These are phyloP conservation scores for Eruca vesicaria DNA, from an alignment of 441 rosid genomes.

Conservation along the genomic window DNA sequence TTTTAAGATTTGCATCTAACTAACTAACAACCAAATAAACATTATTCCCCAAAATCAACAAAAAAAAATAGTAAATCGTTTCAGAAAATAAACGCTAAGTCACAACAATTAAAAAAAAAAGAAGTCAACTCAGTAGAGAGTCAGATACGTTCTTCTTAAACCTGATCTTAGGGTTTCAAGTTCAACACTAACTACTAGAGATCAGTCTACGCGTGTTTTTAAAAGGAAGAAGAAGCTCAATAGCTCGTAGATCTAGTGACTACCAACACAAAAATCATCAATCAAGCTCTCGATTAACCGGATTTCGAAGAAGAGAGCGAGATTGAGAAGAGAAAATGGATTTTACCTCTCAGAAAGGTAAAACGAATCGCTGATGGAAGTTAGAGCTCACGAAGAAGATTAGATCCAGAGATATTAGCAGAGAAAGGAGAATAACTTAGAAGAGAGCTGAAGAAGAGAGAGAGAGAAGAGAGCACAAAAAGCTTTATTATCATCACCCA, in stretches of 20 bases:
- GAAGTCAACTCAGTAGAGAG: constrained; percentile 23
- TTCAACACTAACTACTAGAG: neutral
- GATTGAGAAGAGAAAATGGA: constrained; percentile 15
- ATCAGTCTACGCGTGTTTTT: neutral
- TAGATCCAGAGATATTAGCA: neutral
- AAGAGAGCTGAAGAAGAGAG: constrained; percentile 14
- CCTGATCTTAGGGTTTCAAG: constrained; percentile 25
- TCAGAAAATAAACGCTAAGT: neutral
- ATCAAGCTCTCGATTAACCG: neutral
- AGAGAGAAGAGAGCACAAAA: constrained; percentile 17
- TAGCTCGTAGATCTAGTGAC: constrained; percentile 18
- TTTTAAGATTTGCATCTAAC: neutral
- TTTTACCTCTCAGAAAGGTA: constrained; percentile 18
- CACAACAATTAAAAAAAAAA: neutral
- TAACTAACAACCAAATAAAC: neutral
- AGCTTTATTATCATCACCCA: constrained; percentile 33
- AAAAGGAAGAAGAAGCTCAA: neutral
- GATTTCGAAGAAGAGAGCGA: constrained; percentile 17
- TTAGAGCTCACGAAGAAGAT: constrained; percentile 12
- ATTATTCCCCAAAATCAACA: neutral
- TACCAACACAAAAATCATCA: neutral
- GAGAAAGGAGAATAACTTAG: constrained; percentile 20
- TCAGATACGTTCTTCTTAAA: constrained; percentile 4
- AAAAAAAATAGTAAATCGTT: neutral
- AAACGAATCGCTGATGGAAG: constrained; percentile 1